Evolutionary conservation across 352 stramenopile species (phyloP), one percentile per base, ranked within the genome.

Genomic region (Phytophthora vignae): DNA sequence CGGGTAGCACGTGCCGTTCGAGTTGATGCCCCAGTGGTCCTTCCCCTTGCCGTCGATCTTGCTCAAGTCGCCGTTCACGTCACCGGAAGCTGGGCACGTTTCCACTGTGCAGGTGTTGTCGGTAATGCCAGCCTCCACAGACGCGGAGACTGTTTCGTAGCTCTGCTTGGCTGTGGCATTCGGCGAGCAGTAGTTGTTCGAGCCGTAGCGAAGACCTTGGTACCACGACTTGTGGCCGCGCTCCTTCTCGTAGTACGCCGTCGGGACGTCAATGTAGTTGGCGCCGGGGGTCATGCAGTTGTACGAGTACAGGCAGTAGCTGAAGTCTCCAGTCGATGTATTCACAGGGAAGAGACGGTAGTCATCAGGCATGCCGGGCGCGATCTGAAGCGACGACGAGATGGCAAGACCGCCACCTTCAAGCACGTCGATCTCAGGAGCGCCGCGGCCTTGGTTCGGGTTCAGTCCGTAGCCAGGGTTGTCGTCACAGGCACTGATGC

Each of bases 371-470:
- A 91, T 91, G 7, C 87, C 90, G 0, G 88, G 88, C 0, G 74
- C 78, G 22, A 98, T 84, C 71, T 99, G 95, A 3, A 98, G 78
- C 42, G 93, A 98, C 48, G 90, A 92, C 12, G 92, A 98, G 72
- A 97, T 94, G 6, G 85, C 10, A n/a, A 17, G 10, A 10, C 38
- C 38, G 10, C 10, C 38, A 2, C 38, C 38, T 44, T 44, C 38
- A 44, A 44, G 38, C 11, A 44, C 14, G 11, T 44, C 38, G 38
- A 44, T 44, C 14, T 44, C 38, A 1, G 38, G 38, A 44, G 38
- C 38, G 10, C 38, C 38, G 14, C 38, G 38, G 11, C 38, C 38
- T 17, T 44, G 38, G 38, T 44, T 44, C 38, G 38, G 2, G 11
- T 44, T 44, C 11, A 44, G 10, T 6, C 38, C 38, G 11, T 14